Base-by-base conservation (phyloP, 345 rosid genomes). In the Aethionema arabicum region DNA sequence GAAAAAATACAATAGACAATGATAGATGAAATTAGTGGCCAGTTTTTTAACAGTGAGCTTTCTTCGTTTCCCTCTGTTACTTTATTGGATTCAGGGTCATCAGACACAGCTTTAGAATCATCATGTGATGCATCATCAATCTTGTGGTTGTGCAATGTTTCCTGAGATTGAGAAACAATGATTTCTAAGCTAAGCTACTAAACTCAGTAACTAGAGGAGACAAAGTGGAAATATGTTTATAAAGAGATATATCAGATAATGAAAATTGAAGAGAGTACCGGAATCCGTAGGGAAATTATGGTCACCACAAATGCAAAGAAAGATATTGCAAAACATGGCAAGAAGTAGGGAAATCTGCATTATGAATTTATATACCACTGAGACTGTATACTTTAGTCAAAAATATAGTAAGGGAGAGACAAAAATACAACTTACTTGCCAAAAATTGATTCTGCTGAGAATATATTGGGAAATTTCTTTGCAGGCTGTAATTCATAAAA, bases 21-120 rank as follows among this genome's bases (percentile, higher is more conserved):
- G 45, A 90, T 83, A 29, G 99, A 83, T 47, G 99, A 93, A 75
- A 93, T 74, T 7, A 90, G 72, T 63, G 99, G 97, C 97, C 96
- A 93, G 70, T 90, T 93, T 70, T 41, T 78, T 31, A 82, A 9
- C 11, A 93, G 87, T 36, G 83, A 62, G 47, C 45, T 70, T 58
- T 60, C 72, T 45, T 54, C 72, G 16, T 21, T 29, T 67, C 58
- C 62, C 56, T 68, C 55, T 56, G 31, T 29, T 30, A 57, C 59
- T 60, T 68, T 49, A 39, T 61, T 48, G 64, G 48, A 66, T 49
- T 71, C 70, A 41, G 76, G 67, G 52, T 40, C 77, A 47, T 29
- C 32, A 5, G 78, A 48, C 37, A 68, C 78, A 55, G 61, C 51
- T 80, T 80, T 91, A 7, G 76, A 63, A 39, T 62, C 78, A 53